Base-by-base conservation (phyloP, 2,329 filamentous ascomycete species). In the Cercospora nicotianae region DNA sequence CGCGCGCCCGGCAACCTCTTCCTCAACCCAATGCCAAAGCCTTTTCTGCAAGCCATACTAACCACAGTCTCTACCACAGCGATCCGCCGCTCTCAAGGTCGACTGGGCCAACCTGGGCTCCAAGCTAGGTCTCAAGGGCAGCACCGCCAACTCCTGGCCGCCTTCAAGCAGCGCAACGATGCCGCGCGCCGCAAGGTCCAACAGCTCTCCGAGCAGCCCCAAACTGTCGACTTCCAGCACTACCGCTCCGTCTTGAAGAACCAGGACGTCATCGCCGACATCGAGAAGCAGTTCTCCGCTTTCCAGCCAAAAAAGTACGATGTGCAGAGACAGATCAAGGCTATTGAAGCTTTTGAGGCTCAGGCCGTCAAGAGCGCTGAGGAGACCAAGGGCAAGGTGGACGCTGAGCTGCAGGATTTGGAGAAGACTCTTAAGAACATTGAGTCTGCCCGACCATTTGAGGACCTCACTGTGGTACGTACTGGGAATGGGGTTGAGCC, bases 101-200 rank as follows among this genome's bases (percentile, higher is more conserved):
- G 95, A 99, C 90, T 99, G 95, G 95, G 89, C 89, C 85, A 95
- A 96, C 86, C 89, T 99, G 80, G 91, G 91, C 84, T 89, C 88
- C 84, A 96, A 94, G 80, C 93, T 99, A 79, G 94, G 94, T 82
- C 93, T 99, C 82, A 92, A 92, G 83, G 95, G 95, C 82, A 92
- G 93, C 86, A 99, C 95, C 76, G 94, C 92, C 76, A 85, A 90
- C 78, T 91, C 94, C 93, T 99, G 71, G 91, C 94, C 82, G 88
- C 92, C 74, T 99, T 99, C 91, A 99, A 99, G 89, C 95, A 97
- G 90, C 94, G 95, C 85, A 97, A 98, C 87, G 95, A 99, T 81
- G 94, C 97, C 81, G 94, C 93, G 80, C 94, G 94, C 84, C 94
- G 95, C 86, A 94, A 94, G 85, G 87, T 99, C 70, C 89, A 91